phyloP scores from a whole-genome alignment of 805 yeast genomes.

The Myxozyma geophila region DNA sequence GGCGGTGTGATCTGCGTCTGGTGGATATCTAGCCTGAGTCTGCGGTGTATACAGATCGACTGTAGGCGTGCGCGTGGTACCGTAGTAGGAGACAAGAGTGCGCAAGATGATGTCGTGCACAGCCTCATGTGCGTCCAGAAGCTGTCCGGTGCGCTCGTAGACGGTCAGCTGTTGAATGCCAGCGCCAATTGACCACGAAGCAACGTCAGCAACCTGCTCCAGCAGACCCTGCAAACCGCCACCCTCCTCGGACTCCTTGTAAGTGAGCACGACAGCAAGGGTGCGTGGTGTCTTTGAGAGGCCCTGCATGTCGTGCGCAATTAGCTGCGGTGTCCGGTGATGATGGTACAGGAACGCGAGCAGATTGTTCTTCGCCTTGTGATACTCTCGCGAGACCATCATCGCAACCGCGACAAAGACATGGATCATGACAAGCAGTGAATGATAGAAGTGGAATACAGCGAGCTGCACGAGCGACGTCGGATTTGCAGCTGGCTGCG shows the following conservation, averaged over 20 bases:
- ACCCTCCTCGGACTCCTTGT: constrained; percentile 78
- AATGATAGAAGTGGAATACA: constrained; percentile 29
- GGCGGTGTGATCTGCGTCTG: constrained; percentile 19
- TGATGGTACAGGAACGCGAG: constrained; percentile 39
- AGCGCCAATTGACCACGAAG: constrained; percentile 89
- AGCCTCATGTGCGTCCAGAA: constrained; percentile 21
- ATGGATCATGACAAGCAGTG: constrained; percentile 34
- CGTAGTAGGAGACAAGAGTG: constrained; percentile 29
- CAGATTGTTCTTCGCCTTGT: constrained; percentile 32
- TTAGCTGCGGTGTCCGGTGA: constrained; percentile 71
- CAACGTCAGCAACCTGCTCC: constrained; percentile 73
- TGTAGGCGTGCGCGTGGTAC: constrained; percentile 15
- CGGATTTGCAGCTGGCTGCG: constrained; percentile 16
- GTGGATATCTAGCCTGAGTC: constrained; percentile 18
- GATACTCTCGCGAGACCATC: constrained; percentile 18
- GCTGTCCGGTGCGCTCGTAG: constrained; percentile 57
- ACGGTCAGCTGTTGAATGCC: constrained; percentile 74
- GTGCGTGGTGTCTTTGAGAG: constrained; percentile 77
- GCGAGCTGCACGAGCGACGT: constrained; percentile 22
- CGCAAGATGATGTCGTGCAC: constrained; percentile 20
- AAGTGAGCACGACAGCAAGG: constrained; percentile 73
- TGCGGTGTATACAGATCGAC: constrained; percentile 26
- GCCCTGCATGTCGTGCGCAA: constrained; percentile 77
- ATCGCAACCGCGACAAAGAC: constrained; percentile 23
- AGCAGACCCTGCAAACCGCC: constrained; percentile 86